Percentiles rank a stretch among this genome's conserved stretches.
These are phyloP conservation scores for Amanita pseudoporphyria DNA, from an alignment of 768 basidiomycete species.

Conservation along the genomic window DNA sequence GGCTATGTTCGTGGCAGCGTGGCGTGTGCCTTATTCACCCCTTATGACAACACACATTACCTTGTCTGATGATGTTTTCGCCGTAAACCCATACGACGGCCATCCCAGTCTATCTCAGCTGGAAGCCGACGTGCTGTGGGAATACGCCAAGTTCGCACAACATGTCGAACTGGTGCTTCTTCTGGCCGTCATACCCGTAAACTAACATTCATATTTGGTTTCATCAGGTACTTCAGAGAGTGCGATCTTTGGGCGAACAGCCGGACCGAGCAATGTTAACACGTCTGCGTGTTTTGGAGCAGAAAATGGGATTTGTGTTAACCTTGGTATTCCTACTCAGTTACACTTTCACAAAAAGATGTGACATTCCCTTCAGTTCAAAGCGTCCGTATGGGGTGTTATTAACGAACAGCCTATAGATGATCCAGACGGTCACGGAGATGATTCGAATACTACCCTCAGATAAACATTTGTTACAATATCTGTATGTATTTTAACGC, in stretches of 20 bases:
- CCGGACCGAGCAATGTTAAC: conserved; percentile 73
- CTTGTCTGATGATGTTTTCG: conserved; percentile 32
- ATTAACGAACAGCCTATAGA: conserved; percentile 65
- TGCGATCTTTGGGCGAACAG: conserved; percentile 59
- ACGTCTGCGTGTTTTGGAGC: conserved; percentile 73
- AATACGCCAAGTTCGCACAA: conserved; percentile 82
- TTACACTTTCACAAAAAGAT: neutral
- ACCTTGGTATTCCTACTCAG: conserved; percentile 56
- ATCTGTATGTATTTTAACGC: conserved; percentile 14
- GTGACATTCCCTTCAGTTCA: conserved; percentile 50
- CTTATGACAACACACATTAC: conserved; percentile 5
- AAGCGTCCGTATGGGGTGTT: conserved; percentile 93
- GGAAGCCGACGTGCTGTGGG: conserved; percentile 83
- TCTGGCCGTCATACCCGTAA: neutral
- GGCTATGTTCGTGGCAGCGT: neutral
- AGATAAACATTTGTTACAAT: conserved; percentile 12
- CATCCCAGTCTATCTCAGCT: conserved; percentile 56
- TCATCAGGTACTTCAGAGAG: conserved; percentile 50
- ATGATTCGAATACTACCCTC: conserved; percentile 20
- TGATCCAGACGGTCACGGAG: conserved; percentile 13
- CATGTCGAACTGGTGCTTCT: conserved; percentile 65
- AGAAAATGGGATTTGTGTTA: conserved; percentile 91
- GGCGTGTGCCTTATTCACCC: neutral
- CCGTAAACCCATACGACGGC: conserved; percentile 62
- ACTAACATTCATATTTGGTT: neutral